These are phyloP conservation scores for Penicillium digitatum DNA, from an alignment of 2,329 filamentous ascomycete genomes.

Conservation along the genomic window DNA sequence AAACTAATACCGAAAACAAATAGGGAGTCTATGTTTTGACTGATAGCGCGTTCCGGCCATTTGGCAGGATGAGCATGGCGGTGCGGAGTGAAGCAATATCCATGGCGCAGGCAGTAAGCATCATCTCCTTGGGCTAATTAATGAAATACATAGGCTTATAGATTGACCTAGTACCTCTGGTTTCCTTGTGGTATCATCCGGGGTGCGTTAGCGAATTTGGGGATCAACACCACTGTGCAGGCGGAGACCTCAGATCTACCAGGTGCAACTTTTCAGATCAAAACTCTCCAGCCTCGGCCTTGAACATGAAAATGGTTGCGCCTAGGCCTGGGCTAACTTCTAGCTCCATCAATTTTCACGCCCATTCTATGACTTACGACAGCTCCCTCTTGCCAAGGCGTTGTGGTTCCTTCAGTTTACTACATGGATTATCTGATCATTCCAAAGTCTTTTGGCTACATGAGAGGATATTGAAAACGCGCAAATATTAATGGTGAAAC, in stretches of 20 bases:
- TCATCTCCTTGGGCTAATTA: background rate
- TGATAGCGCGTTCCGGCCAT: constrained; percentile 84
- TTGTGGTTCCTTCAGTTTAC: background rate
- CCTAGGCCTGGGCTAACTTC: constrained; percentile 5
- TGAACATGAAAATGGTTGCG: constrained; percentile 37
- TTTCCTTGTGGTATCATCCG: constrained; percentile 92
- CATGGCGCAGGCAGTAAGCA: constrained; percentile 71
- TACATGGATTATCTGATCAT: background rate
- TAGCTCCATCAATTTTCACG: background rate
- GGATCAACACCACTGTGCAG: constrained; percentile 84
- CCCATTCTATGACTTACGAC: background rate
- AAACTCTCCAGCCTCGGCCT: constrained; percentile 67
- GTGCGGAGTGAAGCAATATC: constrained; percentile 67
- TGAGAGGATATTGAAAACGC: background rate
- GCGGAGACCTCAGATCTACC: constrained; percentile 86
- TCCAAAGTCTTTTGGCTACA: background rate
- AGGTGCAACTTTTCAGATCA: constrained; percentile 90
- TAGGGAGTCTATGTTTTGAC: constrained; percentile 94
- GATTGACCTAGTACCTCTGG: constrained; percentile 68
- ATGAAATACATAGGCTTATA: background rate
- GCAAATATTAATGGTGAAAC: constrained; percentile 1
- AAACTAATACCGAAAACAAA: background rate
- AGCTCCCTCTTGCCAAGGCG: background rate
- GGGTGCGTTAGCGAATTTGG: constrained; percentile 86
- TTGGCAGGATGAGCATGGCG: constrained; percentile 84